phyloP scores from a whole-genome alignment of 2,329 filamentous ascomycete species.

The Exserohilum turcica region DNA sequence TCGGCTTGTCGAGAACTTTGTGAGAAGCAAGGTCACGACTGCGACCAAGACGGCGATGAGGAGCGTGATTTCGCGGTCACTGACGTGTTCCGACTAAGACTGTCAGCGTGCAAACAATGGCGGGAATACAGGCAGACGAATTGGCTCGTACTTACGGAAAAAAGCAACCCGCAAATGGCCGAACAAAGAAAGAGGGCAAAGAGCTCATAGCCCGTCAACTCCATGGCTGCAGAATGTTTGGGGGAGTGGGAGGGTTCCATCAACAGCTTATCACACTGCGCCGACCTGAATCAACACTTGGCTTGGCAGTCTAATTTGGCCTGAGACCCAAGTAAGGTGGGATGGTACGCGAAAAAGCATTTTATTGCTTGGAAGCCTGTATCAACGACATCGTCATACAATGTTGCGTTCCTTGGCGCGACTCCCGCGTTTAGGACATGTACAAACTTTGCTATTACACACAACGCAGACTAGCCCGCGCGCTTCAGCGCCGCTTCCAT shows the following conservation, averaged over 20 bases:
- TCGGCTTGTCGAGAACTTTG: neutral
- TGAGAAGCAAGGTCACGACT: slow-evolving; percentile 1
- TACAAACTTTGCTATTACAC: neutral
- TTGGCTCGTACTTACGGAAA: slow-evolving; percentile 5
- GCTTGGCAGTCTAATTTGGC: slow-evolving; percentile 7
- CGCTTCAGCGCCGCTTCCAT: neutral
- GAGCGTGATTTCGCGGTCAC: slow-evolving; percentile 14
- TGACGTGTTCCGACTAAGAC: slow-evolving; percentile 10
- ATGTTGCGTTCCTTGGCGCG: too few relatives aligned
- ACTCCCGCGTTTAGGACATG: neutral
- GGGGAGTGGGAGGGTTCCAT: neutral
- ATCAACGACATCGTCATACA: neutral
- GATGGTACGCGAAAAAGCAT: neutral
- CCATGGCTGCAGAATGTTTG: slow-evolving; percentile 6
- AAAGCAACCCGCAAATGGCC: slow-evolving; percentile 10
- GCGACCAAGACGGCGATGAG: slow-evolving; percentile 11
- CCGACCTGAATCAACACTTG: neutral
- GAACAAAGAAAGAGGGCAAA: slow-evolving; percentile 17
- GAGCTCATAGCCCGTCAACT: slow-evolving; percentile 13
- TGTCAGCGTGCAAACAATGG: slow-evolving; percentile 1
- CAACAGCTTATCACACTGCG: neutral
- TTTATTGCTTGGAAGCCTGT: too few relatives aligned
- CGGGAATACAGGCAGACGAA: slow-evolving; percentile 2
- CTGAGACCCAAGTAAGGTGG: neutral
- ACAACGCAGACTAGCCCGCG: neutral